Base-by-base conservation (phyloP, 345 rosid species). In the Laguncularia racemosa region DNA sequence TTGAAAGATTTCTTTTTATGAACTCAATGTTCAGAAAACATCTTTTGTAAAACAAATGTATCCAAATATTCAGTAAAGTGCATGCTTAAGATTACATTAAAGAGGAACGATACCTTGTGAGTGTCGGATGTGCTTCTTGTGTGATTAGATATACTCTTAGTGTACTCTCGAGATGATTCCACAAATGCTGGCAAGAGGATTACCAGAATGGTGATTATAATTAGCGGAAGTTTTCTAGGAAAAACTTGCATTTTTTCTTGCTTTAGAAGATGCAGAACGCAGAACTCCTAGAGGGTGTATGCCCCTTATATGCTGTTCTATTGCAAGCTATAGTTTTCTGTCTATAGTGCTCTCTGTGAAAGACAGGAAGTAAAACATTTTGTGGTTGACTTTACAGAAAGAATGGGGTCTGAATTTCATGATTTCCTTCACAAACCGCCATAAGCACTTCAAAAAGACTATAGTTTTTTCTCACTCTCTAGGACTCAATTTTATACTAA, bases 171-270 rank as follows among this genome's bases (percentile, higher is more conserved):
- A 46, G 68, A 63, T 38, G 76, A 75, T 60, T 20, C 1, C 26
- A 57, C 69, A 64, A 66, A 21, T 46, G 81, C 81, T 19, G 69
- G 66, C 44, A 66, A n/a, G 47, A 57, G 53, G 33, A 58, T 21
- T 13, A 60, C 16, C 45, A 76, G 62, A 60, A 50, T 51, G 9
- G 56, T 28, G 58, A 16, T 20, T 16, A 65, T 16, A 54, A 9
- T 33, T 33, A 33, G 38, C 20, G 60, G 59, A 55, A 59, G 67
- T 67, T 57, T 52, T 49, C 43, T 60, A 76, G 46, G 59, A 55
- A 59, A 52, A 66, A 33, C 38, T 47, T 47, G 70, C 81, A 82
- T 76, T 56, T 13, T 71, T 44, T 65, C 51, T 56, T 17, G 28
- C 17, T 13, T 14, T 13, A 50, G 47, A 19, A 7, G 0, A 17